Conservation (phyloP, 2,329 filamentous ascomycete genomes). For the Parascedosporium putredinis region DNA sequence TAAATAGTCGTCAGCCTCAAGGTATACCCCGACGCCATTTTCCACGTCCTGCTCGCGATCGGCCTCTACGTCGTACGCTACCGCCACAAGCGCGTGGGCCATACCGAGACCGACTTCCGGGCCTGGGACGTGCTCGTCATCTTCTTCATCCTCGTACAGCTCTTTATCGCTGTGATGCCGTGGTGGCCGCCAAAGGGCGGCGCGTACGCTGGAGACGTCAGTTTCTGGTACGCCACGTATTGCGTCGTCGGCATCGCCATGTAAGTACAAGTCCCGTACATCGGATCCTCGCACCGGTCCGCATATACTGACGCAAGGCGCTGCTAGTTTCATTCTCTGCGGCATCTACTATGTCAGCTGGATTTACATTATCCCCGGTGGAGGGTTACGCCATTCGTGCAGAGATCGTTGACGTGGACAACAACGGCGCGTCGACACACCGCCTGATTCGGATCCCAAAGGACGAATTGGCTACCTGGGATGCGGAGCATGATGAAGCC, state of each 20-base stretch:
- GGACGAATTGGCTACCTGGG: constrained; percentile 43
- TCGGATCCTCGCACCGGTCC: not conserved
- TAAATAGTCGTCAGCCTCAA: constrained; percentile 48
- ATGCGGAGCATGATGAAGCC: constrained; percentile 43
- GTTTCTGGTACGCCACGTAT: constrained; percentile 67
- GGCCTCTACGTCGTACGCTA: constrained; percentile 49
- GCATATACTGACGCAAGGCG: not conserved
- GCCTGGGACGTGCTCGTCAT: constrained; percentile 48
- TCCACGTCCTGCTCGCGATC: constrained; percentile 43
- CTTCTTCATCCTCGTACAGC: constrained; percentile 49
- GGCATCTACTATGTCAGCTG: constrained; percentile 48
- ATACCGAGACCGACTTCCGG: constrained; percentile 40
- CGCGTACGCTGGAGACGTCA: constrained; percentile 50
- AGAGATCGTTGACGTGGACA: constrained; percentile 39
- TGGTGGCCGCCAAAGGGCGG: constrained; percentile 60
- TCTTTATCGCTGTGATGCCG: constrained; percentile 57
- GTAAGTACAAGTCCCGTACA: constrained; percentile 31
- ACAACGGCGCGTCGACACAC: constrained; percentile 32
- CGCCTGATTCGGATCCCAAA: constrained; percentile 42
- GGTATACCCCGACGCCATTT: constrained; percentile 48
- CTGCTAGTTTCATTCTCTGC: constrained; percentile 37
- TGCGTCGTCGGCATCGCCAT: constrained; percentile 53
- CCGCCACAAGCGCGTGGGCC: constrained; percentile 38
- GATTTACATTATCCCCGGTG: constrained; percentile 43
- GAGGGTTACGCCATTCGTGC: constrained; percentile 45